Base-by-base conservation (phyloP, 305 asterid genomes). In the Rubia tinctorum region DNA sequence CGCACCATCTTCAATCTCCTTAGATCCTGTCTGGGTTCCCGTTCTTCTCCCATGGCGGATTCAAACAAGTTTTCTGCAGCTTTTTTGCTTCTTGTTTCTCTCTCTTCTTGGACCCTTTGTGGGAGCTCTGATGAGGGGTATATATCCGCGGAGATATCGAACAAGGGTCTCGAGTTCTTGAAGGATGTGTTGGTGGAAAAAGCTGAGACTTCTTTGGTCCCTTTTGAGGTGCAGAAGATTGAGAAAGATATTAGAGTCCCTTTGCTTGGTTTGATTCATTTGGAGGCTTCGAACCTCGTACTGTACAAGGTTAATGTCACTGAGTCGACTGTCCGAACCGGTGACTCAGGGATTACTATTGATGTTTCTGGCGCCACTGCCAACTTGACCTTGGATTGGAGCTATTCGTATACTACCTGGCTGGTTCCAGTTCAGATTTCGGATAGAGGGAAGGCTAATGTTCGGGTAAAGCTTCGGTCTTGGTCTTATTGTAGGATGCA, bases 341-440 rank as follows among this genome's bases (percentile, higher is more conserved):
- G 97, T 34, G 97, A 90, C 77, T 74, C 72, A 40, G 97, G 96
- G 40, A 78, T 90, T 9, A 77, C 87, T 59, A 78, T 95, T 6
- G 89, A 80, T 76, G 89, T 89, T 67, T 79, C 94, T 72, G 97
- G 91, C 2, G 97, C 98, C 51, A 90, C 92, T 13, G 99, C 96
- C 0, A 86, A 89, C 84, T 62, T 95, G 86, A 86, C 89, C 74
- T 69, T 89, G 95, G 75, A 80, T 72, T 95, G 99, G 99, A 75
- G 77, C 84, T 95, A 95, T 83, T 79, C 90, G 0, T 95, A 95
- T 81, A 82, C 77, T 23, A 79, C 80, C 66, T 89, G 93, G 96
- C 83, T 67, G 77, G 8, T 92, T 73, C 95, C 97, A 0, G 45
- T 92, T 78, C 30, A 78, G 7, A 76, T 94, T 77, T 69, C 89